Base-by-base conservation (phyloP, 2,329 filamentous ascomycete genomes). In the Aureobasidium pullulans region DNA sequence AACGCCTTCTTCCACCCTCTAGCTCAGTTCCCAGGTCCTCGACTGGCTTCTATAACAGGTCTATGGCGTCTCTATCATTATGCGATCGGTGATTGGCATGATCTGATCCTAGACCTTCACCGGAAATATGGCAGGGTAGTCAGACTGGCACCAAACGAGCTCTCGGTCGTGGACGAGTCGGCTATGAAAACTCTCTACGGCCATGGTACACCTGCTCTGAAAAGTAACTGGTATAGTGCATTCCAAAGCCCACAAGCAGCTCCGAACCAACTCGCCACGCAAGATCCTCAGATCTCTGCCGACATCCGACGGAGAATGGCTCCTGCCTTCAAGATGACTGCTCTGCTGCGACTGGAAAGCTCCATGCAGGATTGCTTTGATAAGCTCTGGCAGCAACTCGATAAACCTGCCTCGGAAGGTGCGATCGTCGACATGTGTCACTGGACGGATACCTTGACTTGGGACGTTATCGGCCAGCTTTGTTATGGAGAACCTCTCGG, bases 281-380 rank as follows among this genome's bases (percentile, higher is more conserved):
- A 29, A 29, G 54, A 61, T 32, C 31, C 48, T 9, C 43, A 37
- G n/a, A 11, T 59, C 2, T 54, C 59, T 31, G 53, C 53, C 7
- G 48, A 19, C 10, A 16, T 58, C 2, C 44, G 60, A 1, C 56
- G 53, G 23, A 57, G 53, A 29, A 44, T 61, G 19, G 54, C 53
- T 11, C 50, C 73, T 58, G 74, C 72, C 0, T 78, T 79, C 61
- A 76, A 75, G 0, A 76, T 78, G 44, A 71, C 70, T 48, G 71
- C 73, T 2, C 54, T 79, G 15, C 65, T 66, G 5, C 70, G 71
- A 11, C 76, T 76, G 60, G 74, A 75, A 56, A 59, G 65, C 1
- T 48, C 73, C 2, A 63, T 77, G 6, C 64, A 65, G 16, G 19
- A 36, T 6, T 72, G 73, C 60, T 58, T 73, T 13, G 66, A 73